Base-by-base conservation (phyloP, 805 yeast genomes). In the Candida ulmi region DNA sequence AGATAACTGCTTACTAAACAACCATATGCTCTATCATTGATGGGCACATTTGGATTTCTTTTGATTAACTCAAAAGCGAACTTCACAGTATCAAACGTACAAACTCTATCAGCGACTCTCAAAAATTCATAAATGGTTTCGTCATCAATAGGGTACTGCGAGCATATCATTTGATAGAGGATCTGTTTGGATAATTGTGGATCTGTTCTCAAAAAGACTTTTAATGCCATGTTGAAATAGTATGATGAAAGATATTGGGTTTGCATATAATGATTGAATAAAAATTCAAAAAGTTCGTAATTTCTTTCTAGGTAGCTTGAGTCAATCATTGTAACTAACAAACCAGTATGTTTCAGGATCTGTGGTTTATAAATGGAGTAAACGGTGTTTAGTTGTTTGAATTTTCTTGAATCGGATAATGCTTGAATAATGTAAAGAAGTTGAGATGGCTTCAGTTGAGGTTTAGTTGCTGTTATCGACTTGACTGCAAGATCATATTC, bases 181-280 rank as follows among this genome's bases (percentile, higher is more conserved):
- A 55, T 40, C 21, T 53, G 60, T 37, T 53, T 52, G 15, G 60
- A 54, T 16, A 52, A 38, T 29, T 52, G 58, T 3, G 54, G 42
- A 33, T 52, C 44, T 7, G 45, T 43, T 33, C 38, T 50, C n/a
- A 49, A 31, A 26, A 46, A 45, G 3, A 49, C 50, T 13, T 42
- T 43, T 23, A 55, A 38, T 3, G 57, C 57, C 33, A 48, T 25
- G 31, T 52, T 52, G 44, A 52, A 46, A 27, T 35, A 35, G 16
- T 21, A 17, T 4, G 39, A 6, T 11, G 28, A 15, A n/a, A 15
- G 35, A 33, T 44, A 35, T 24, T 41, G 18, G n/a, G 38, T 25
- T 17, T 30, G 19, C 17, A 52, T 43, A 35, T 54, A 54, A 4
- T 18, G 8, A 5, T 45, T 30, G 32, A 54, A 52, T 1, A 52